Evolutionary conservation across 1,139 yeast genomes (phyloP).

Genomic region (Scheffersomyces titani): DNA sequence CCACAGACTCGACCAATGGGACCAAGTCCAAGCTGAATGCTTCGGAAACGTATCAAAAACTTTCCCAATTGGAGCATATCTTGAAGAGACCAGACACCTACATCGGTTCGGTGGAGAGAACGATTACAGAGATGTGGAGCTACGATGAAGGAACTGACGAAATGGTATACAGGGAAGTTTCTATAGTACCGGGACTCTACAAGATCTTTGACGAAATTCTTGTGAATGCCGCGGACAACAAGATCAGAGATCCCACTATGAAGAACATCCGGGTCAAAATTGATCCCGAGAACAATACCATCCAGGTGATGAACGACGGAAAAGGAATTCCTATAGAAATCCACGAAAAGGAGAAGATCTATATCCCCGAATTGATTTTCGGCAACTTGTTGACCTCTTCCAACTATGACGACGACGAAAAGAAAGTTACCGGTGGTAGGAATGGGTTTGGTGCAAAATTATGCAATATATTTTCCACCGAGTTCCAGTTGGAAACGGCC

Average conservation of each 20-base stretch:
- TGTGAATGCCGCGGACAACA: slow-evolving; percentile 98
- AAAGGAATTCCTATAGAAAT: slow-evolving; percentile 94
- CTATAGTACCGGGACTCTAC: slow-evolving; percentile 91
- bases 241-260: slow-evolving; percentile 93
- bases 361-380: slow-evolving; percentile 94
- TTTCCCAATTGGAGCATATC: slow-evolving; percentile 94
- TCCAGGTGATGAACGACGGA: slow-evolving; percentile 90
- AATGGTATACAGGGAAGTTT: slow-evolving; percentile 72
- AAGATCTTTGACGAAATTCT: slow-evolving; percentile 96
- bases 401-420: slow-evolving; percentile 92
- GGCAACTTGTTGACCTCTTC: slow-evolving; percentile 95
- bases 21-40: slow-evolving; percentile 23
- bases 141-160: slow-evolving; percentile 67
- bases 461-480: slow-evolving; percentile 89
- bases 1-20: background rate
- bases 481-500: slow-evolving; percentile 87
- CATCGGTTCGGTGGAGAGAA: slow-evolving; percentile 89
- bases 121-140: slow-evolving; percentile 84
- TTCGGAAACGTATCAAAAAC: slow-evolving; percentile 87
- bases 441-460: slow-evolving; percentile 97
- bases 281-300: slow-evolving; percentile 70
- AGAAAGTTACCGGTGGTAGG: slow-evolving; percentile 98
- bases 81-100: slow-evolving; percentile 97
- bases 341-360: slow-evolving; percentile 87
- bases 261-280: slow-evolving; percentile 78